Base-by-base conservation (phyloP, 257 asterid genomes). In the Anisodus acutangulus region DNA sequence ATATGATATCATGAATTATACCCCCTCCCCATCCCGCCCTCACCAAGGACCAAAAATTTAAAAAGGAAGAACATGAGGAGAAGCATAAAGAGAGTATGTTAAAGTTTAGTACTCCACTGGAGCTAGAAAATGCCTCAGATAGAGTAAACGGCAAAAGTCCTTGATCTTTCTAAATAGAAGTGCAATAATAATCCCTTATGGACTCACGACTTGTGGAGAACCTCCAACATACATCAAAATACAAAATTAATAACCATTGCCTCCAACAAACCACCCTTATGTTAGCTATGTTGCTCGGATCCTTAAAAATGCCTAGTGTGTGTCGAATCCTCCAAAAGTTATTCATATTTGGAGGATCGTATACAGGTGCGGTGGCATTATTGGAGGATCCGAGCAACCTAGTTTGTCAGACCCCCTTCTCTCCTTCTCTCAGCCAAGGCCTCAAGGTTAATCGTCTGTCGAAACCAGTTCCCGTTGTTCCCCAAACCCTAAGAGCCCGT, bases 221-320 rank as follows among this genome's bases (percentile, higher is more conserved):
- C 8, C 11, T 51, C 26, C 37, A 41, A 31, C 64, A 53, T 53
- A 47, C 82, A 53, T 51, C 2, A 53, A 31, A 31, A 64, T 76
- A 51, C 13, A 0, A 74, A 35, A 49, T 13, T 22, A 22, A 26
- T 9, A 49, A 6, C 22, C 59, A 22, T 19, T 47, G 17, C 57
- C 81, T 74, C 22, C 81, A 74, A 74, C 35, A 31, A 31, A 31
- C 22, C 81, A 74, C n/a, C 81, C 62, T 26, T 49, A 1, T 22
- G 0, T 8, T 62, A 74, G 19, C 47, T 35, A 35, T 67, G 49
- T 6, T 64, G 49, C 7, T 67, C 76, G 9, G 47, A 15, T 35
- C 76, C 49, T 35, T 67, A 13, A 67, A 16, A 67, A 67, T 13
- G 19, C 11, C 0, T 31, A 31, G 35, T 31, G 22, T 35, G 11